Conservation (phyloP, 805 yeast genomes). For the Wickerhamiella australiensis region DNA sequence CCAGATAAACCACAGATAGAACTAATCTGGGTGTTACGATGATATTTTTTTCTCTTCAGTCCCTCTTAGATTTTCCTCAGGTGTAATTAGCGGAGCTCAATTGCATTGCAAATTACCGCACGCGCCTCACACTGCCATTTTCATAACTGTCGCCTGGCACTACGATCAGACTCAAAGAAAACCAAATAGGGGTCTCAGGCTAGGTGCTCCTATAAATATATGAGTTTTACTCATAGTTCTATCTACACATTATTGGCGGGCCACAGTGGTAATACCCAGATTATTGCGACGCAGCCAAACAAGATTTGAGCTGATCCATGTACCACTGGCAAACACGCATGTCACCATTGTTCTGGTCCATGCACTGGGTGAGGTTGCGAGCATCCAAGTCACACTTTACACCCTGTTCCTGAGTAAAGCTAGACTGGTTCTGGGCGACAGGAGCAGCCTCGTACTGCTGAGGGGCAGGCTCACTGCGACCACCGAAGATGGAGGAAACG, state of each 20-base stretch:
- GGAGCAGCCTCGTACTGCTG: slow-evolving; percentile 39
- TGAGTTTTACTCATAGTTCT: background rate
- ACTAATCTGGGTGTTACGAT: too few species aligned
- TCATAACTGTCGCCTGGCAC: too few species aligned
- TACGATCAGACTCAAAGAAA: too few species aligned
- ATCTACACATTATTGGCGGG: background rate
- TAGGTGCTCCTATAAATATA: too few species aligned
- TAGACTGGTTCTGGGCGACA: slow-evolving; percentile 25
- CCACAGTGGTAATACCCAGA: background rate
- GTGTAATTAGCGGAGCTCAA: too few species aligned
- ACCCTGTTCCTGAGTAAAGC: slow-evolving; percentile 32
- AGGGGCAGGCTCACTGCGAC: slow-evolving; percentile 41
- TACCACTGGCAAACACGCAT: slow-evolving; percentile 95
- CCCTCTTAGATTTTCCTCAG: too few species aligned
- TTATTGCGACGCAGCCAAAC: slow-evolving; percentile 88
- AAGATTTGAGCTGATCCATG: slow-evolving; percentile 92
- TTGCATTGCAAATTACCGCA: too few species aligned
- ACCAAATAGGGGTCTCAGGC: too few species aligned
- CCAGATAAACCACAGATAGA: too few species aligned
- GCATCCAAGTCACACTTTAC: slow-evolving; percentile 82
- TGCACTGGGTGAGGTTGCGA: slow-evolving; percentile 86
- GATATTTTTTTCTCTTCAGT: too few species aligned
- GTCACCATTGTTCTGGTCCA: slow-evolving; percentile 88
- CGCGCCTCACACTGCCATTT: too few species aligned
- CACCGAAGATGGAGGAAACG: slow-evolving; percentile 76